Evolutionary conservation across 2,329 filamentous ascomycete species (phyloP).

Genomic region (Colletotrichum spinosum): DNA sequence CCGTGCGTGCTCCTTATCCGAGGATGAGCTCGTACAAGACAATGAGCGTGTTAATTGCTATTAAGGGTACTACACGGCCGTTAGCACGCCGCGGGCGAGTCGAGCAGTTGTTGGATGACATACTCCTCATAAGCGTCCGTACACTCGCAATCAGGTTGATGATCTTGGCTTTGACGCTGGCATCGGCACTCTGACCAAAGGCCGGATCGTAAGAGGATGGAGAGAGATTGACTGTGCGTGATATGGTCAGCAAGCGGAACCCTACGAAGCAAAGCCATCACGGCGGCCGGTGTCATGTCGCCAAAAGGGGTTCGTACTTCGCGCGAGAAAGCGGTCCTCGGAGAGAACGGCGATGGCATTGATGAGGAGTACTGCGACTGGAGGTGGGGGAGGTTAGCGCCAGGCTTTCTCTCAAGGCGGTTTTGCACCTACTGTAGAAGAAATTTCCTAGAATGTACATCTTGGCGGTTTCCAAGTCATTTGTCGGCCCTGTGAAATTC

Average conservation of each 20-base stretch:
- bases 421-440: conserved; percentile 65
- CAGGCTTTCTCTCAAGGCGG: neutral
- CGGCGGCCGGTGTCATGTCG: neutral
- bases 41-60: conserved; percentile 84
- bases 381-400: conserved; percentile 7
- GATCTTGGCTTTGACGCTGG: conserved; percentile 86
- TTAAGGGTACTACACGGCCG: conserved; percentile 77
- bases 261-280: neutral
- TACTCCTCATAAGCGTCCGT: conserved; percentile 92
- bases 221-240: conserved; percentile 76
- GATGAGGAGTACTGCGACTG: conserved; percentile 84
- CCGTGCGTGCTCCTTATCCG: conserved; percentile 61
- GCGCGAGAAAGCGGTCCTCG: conserved; percentile 91
- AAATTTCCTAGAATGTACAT: conserved; percentile 81
- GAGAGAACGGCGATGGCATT: conserved; percentile 95
- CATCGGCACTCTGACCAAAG: conserved; percentile 79
- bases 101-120: neutral
- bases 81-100: conserved; percentile 1
- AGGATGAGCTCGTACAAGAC: conserved; percentile 86
- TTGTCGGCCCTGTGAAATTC: neutral
- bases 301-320: conserved; percentile 54
- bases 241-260: neutral
- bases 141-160: conserved; percentile 92
- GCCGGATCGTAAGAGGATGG: conserved; percentile 76
- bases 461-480: conserved; percentile 11